Percentiles rank a stretch among this genome's conserved stretches.
Evolutionary conservation across 306 rosid species (phyloP).

Genomic region (Prinsepia uniflora): DNA sequence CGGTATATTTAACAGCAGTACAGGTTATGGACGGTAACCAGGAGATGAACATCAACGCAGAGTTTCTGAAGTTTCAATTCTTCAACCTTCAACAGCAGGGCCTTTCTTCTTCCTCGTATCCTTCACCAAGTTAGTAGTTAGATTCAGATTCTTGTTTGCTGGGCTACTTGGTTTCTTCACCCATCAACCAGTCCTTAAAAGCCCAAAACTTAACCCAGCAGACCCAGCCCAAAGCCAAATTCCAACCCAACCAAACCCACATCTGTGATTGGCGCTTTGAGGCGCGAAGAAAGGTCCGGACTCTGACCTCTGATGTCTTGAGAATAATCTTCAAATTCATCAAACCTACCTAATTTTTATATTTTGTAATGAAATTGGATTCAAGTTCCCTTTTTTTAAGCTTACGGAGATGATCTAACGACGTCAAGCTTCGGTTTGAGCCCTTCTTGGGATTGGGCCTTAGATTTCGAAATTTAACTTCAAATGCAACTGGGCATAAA

Average conservation of each 20-base stretch:
- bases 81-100: background rate
- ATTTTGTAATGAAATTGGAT: no score
- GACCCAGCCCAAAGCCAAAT: conserved; percentile 4
- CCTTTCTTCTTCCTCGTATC: background rate
- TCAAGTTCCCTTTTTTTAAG: no score
- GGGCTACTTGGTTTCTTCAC: background rate
- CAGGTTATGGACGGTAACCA: no score
- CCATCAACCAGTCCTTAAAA: background rate
- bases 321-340: no score
- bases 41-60: background rate
- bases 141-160: background rate
- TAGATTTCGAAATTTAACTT: no score
- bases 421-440: no score
- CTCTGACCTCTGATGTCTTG: no score
- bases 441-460: no score
- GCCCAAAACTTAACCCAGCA: background rate
- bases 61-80: background rate
- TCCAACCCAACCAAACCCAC: background rate
- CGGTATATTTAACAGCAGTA: background rate
- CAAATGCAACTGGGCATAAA: no score
- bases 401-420: no score
- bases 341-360: no score
- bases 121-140: background rate
- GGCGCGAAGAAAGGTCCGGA: background rate
- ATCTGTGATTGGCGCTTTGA: background rate